These are phyloP conservation scores for Phytophthora aleatoria DNA, from an alignment of 352 stramenopile species.

Conservation along the genomic window DNA sequence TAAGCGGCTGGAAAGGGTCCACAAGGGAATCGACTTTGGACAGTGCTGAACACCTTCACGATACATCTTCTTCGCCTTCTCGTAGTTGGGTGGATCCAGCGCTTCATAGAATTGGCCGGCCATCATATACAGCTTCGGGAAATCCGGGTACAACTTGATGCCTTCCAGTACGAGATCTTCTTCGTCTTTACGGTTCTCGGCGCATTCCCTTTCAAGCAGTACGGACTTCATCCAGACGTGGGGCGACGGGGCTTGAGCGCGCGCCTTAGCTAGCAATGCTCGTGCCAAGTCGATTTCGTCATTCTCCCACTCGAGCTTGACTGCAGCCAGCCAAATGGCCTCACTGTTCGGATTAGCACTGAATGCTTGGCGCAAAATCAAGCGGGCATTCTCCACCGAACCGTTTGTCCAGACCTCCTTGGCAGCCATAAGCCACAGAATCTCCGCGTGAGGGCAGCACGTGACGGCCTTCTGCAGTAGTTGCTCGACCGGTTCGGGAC, in stretches of 20 bases:
- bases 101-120: slow-evolving; percentile 93
- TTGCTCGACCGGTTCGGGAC: slow-evolving; percentile 76
- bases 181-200: slow-evolving; percentile 57
- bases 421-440: slow-evolving; percentile 97
- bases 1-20: slow-evolving; percentile 93
- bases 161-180: slow-evolving; percentile 92
- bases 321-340: slow-evolving; percentile 94
- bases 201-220: slow-evolving; percentile 94
- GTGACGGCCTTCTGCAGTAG: slow-evolving; percentile 94
- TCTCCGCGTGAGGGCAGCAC: slow-evolving; percentile 93
- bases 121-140: slow-evolving; percentile 98
- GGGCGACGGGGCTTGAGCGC: slow-evolving; percentile 84
- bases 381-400: slow-evolving; percentile 92
- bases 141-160: slow-evolving; percentile 90
- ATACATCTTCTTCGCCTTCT: slow-evolving; percentile 92
- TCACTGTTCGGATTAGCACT: slow-evolving; percentile 96
- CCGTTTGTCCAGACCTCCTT: slow-evolving; percentile 97
- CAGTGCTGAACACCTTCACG: slow-evolving; percentile 93
- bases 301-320: slow-evolving; percentile 99
- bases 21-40: slow-evolving; percentile 93
- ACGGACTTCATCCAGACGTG: slow-evolving; percentile 98
- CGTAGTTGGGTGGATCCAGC: slow-evolving; percentile 53
- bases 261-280: slow-evolving; percentile 77
- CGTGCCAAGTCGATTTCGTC: slow-evolving; percentile 94
- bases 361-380: slow-evolving; percentile 97